phyloP scores from a whole-genome alignment of 1,284 basidiomycete genomes.

The Cryptococcus hybrid region DNA sequence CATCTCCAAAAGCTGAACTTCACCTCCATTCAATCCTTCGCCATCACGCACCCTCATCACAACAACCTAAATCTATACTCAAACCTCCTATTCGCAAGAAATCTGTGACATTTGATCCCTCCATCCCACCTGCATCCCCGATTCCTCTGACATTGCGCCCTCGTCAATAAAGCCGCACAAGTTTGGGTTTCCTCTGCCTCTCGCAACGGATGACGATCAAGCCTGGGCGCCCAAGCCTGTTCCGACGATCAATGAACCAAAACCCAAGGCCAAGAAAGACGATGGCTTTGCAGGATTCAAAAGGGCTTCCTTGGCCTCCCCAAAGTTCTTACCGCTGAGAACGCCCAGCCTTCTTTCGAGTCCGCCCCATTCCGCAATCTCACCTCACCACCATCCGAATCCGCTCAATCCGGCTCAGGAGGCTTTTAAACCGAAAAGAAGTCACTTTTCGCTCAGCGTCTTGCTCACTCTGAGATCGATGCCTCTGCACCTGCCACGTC shows the following conservation, averaged over 20 bases:
- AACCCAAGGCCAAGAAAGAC: slow-evolving; percentile 16
- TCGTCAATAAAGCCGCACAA: background rate
- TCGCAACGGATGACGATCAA: slow-evolving; percentile 6
- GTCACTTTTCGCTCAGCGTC: slow-evolving; percentile 36
- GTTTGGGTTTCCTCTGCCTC: slow-evolving; percentile 30
- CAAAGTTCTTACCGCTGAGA: background rate
- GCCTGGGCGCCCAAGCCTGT: slow-evolving; percentile 20
- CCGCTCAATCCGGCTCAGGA: background rate
- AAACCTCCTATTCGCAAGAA: slow-evolving; percentile 36
- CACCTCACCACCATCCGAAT: background rate
- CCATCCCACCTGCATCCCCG: slow-evolving; percentile 37
- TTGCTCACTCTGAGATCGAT: slow-evolving; percentile 12
- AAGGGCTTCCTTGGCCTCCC: slow-evolving; percentile 28
- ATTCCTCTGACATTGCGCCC: slow-evolving; percentile 18
- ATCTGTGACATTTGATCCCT: slow-evolving; percentile 42
- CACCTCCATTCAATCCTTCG: background rate
- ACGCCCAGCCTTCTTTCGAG: background rate
- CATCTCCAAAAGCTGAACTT: background rate
- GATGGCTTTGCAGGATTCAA: slow-evolving; percentile 39
- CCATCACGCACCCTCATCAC: background rate
- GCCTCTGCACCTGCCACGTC: slow-evolving; percentile 12
- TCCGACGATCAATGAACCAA: slow-evolving; percentile 32
- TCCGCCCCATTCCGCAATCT: background rate
- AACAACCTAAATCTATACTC: slow-evolving; percentile 33
- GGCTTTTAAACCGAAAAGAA: slow-evolving; percentile 14